Evolutionary conservation across 2,329 filamentous ascomycete species (phyloP), one percentile per base, ranked within the genome.

Genomic region (Purpureocillium lavendulum): DNA sequence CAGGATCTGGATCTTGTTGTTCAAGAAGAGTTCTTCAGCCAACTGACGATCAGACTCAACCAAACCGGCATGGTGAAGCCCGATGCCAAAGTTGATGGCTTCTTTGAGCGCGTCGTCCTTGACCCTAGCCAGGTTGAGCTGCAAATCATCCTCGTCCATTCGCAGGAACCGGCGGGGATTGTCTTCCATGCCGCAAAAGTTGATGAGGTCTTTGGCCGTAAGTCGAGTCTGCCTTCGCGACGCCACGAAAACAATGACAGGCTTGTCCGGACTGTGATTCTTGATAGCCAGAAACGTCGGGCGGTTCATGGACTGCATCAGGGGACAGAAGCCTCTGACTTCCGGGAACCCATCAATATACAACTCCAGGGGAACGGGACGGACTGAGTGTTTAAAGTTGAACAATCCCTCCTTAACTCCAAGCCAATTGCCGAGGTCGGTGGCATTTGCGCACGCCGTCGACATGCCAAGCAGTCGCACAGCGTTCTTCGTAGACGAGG

Each of bases 291-390:
- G 68, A 63, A 97, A 98, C 0, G 92, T 96, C 2, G 92, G 92
- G 7, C 92, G 77, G 56, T 98, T 98, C 92, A 98, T 98, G 1
- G 88, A 94, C 63, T 97, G 90, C 92, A 98, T 98, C 48, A 98
- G 65, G 1, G 92, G 88, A 53, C 90, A 97, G 67, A 98, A 98
- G 1, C 92, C 92, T 43, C 90, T 78, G 49, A 92, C 84, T 55
- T 97, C 87, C 0, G 92, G 89, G 57, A 98, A 98, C 0, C 92
- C 94, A 58, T 98, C 92, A 49, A 98, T 98, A 61, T 87, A 98
- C 33, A 96, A 86, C 59, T 98, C 90, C 30, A 98, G 64, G 0
- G 94, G 92, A 9, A 98, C 94, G 3, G 94, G 92, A 17, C 92
- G 87, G 29, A 98, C 94, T 0, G 89, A 97, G 57, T 98, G 92